Conservation (phyloP, 495 filamentous ascomycete species). For the Xylaria castorea region DNA sequence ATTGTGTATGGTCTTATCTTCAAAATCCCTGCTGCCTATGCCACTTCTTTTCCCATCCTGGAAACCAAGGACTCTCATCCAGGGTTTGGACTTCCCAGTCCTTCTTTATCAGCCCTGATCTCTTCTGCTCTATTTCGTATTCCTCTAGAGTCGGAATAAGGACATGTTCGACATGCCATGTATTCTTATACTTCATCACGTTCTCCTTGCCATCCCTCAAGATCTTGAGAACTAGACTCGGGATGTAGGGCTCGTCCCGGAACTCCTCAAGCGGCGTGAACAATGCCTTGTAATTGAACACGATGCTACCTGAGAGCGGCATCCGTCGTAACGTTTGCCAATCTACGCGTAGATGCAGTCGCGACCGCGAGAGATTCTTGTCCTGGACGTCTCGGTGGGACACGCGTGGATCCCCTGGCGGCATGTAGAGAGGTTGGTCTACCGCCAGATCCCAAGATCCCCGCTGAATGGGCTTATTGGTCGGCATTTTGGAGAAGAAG, state of each 20-base stretch:
- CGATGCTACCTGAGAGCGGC: constrained; percentile 74
- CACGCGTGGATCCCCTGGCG: constrained; percentile 74
- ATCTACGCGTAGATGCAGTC: constrained; percentile 81
- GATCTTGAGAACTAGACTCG: constrained; percentile 70
- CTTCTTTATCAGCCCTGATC: constrained; percentile 63
- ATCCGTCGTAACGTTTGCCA: constrained; percentile 90
- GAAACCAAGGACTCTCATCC: constrained; percentile 82
- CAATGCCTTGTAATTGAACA: constrained; percentile 92
- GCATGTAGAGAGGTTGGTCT: constrained; percentile 79
- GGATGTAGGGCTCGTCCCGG: constrained; percentile 76
- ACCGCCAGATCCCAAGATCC: constrained; percentile 89
- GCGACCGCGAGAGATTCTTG: constrained; percentile 60
- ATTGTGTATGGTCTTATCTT: neutral
- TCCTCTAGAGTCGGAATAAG: constrained; percentile 70
- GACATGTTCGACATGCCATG: constrained; percentile 84
- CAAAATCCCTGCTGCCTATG: constrained; percentile 72
- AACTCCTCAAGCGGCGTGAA: constrained; percentile 82
- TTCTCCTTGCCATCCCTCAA: constrained; percentile 74
- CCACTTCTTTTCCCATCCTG: constrained; percentile 87
- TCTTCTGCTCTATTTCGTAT: constrained; percentile 74
- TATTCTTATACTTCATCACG: constrained; percentile 83
- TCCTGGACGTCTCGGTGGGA: constrained; percentile 62
- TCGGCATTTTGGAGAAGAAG: constrained; percentile 83
- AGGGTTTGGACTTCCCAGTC: constrained; percentile 80
- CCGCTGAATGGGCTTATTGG: constrained; percentile 79